Evolutionary conservation across 2,329 filamentous ascomycete species (phyloP), one percentile per base, ranked within the genome.

Genomic region (Diaporthe destruens): DNA sequence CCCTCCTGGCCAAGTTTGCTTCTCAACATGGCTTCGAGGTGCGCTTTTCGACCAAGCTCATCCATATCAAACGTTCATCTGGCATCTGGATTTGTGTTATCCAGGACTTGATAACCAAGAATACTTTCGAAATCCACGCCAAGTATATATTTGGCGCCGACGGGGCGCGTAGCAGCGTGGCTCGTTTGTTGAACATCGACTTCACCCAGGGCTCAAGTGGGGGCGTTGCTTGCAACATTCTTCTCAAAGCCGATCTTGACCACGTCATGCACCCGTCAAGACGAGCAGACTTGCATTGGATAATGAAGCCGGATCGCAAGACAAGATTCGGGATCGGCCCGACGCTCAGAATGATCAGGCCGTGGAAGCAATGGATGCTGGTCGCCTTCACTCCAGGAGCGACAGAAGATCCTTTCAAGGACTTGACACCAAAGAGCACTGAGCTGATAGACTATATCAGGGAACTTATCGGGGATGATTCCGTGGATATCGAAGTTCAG

Each of bases 81-180:
- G 74, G 54, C 51, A 66, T 61, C 42, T 75, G 76, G 12, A 55
- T 74, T 4, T 76, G 74, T 63, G 75, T 74, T 1, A 65, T 86
- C 2, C 77, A 77, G 32, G 84, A 86, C 70, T 78, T 79, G 16
- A 47, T 84, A 1, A 39, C 80, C 82, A 0, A 73, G 42, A 47
- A 32, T 23, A 59, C 20, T 18, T 73, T 47, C 51, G 78, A 80
- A 85, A 83, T 91, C 49, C 81, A 82, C 7, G 85, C 88, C 0
- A 86, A 85, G 69, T 91, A 88, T 74, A 80, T 92, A 7, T 89
- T 91, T 74, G 90, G 89, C 2, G 87, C 86, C 55, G 90, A 92
- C 29, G 72, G 72, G 0, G 68, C 44, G 34, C 68, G 68, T 12
- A 68, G 72, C 20, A 54, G 16, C 9, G 72, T 73, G 20, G 72